Evolutionary conservation across 805 yeast genomes (phyloP).

Genomic region (Debaryomyces hansenii): DNA sequence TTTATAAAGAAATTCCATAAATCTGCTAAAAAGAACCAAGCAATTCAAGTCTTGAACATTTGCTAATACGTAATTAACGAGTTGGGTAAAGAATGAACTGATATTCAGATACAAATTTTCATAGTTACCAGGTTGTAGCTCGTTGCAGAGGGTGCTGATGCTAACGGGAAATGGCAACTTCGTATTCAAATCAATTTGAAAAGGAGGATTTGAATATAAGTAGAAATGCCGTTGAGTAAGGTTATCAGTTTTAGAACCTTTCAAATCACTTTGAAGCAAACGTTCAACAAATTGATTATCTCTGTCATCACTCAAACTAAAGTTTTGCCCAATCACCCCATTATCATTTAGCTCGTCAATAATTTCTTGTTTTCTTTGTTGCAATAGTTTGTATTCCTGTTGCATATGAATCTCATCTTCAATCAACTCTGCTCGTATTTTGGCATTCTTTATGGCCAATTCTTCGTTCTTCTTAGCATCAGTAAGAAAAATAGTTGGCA

Average conservation of each 20-base stretch:
- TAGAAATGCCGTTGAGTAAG: conserved; percentile 22
- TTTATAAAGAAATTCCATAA: not conserved
- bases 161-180: not conserved
- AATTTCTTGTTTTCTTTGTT: conserved; percentile 12
- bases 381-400: conserved; percentile 14
- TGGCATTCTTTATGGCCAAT: conserved; percentile 17
- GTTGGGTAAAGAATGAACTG: conserved; percentile 2
- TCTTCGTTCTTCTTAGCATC: conserved; percentile 27
- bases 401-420: conserved; percentile 15
- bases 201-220: conserved; percentile 11
- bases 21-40: conserved; percentile 2
- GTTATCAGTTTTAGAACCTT: too few species aligned
- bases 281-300: conserved; percentile 20
- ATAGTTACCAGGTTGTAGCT: not conserved
- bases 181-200: not conserved
- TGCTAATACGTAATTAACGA: conserved; percentile 6
- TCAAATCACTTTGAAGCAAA: not conserved
- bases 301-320: conserved; percentile 14
- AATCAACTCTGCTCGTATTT: conserved; percentile 19
- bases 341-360: conserved; percentile 32
- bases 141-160: not conserved
- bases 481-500: conserved; percentile 30
- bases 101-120: not conserved
- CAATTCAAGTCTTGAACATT: conserved; percentile 4
- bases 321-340: conserved; percentile 22